These are phyloP conservation scores for Jacaranda copaia DNA, from an alignment of 257 asterid genomes.

Conservation along the genomic window DNA sequence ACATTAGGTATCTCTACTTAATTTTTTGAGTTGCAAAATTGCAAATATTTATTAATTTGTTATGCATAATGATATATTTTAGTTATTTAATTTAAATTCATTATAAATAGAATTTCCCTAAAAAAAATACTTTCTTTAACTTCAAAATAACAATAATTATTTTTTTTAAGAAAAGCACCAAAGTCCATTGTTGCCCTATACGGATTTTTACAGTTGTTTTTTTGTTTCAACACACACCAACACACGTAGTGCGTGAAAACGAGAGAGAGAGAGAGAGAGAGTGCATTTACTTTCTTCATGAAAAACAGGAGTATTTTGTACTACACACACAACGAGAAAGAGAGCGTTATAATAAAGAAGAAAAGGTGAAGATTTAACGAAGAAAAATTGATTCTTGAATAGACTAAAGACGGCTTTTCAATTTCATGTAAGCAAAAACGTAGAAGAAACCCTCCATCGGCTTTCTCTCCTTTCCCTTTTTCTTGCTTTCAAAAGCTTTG, in stretches of 20 bases:
- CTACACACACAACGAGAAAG: conserved; percentile 36
- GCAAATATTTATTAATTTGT: no score
- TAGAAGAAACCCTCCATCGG: conserved; percentile 22
- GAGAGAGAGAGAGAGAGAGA: conserved; percentile 26
- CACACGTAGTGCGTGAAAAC: conserved; percentile 46
- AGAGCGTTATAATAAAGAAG: conserved; percentile 46
- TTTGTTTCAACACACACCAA: conserved; percentile 32
- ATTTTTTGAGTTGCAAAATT: no score
- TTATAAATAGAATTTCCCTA: no score
- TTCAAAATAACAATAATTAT: background rate
- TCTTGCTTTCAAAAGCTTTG: conserved; percentile 37
- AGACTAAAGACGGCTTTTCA: conserved; percentile 38
- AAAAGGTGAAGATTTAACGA: conserved; percentile 29
- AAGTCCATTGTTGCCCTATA: background rate
- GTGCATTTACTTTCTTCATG: conserved; percentile 47
- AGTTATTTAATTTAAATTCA: no score
- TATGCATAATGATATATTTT: no score
- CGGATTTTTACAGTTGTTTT: background rate
- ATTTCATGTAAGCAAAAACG: conserved; percentile 33
- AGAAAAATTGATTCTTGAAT: background rate
- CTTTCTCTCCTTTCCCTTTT: conserved; percentile 31
- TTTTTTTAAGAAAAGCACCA: background rate
- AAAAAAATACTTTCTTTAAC: background rate
- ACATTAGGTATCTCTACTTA: no score
- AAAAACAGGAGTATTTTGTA: conserved; percentile 41